Evolutionary conservation across 768 basidiomycete species (phyloP).

Genomic region (Psilocybe cubensis): DNA sequence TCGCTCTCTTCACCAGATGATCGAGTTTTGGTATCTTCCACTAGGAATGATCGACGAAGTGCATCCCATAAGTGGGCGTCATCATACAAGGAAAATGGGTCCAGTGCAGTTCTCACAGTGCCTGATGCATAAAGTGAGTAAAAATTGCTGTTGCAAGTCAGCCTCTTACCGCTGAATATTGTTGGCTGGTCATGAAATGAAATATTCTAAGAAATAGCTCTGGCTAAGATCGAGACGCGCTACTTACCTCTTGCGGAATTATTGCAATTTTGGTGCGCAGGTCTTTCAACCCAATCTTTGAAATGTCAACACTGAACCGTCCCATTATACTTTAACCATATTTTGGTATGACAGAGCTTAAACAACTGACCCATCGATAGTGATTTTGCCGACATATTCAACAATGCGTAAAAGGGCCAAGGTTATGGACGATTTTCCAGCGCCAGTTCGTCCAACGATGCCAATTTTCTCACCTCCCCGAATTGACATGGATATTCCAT

Average conservation of each 20-base stretch:
- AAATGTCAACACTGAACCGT: conserved; percentile 64
- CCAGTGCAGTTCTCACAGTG: conserved; percentile 59
- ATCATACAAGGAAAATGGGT: conserved; percentile 63
- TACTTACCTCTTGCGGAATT: conserved; percentile 61
- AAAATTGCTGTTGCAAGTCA: conserved; percentile 13
- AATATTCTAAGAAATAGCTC: not conserved
- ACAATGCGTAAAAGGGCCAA: conserved; percentile 70
- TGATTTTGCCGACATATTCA: conserved; percentile 66
- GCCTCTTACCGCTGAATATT: conserved; percentile 52
- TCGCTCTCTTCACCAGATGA: conserved; percentile 52
- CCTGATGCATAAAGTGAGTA: conserved; percentile 43
- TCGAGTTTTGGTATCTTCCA: conserved; percentile 33
- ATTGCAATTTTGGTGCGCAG: conserved; percentile 63
- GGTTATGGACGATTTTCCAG: conserved; percentile 66
- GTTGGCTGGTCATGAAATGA: conserved; percentile 42
- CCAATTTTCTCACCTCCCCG: conserved; percentile 76
- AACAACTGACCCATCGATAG: conserved; percentile 58
- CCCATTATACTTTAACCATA: too few relatives aligned
- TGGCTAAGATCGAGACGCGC: not conserved
- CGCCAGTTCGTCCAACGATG: conserved; percentile 68
- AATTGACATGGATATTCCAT: conserved; percentile 63
- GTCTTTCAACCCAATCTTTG: conserved; percentile 66
- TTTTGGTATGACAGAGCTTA: not conserved
- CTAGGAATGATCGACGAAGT: conserved; percentile 58
- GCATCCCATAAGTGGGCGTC: conserved; percentile 75